phyloP scores from a whole-genome alignment of 768 basidiomycete genomes.

The Auricularia auricula-judae region DNA sequence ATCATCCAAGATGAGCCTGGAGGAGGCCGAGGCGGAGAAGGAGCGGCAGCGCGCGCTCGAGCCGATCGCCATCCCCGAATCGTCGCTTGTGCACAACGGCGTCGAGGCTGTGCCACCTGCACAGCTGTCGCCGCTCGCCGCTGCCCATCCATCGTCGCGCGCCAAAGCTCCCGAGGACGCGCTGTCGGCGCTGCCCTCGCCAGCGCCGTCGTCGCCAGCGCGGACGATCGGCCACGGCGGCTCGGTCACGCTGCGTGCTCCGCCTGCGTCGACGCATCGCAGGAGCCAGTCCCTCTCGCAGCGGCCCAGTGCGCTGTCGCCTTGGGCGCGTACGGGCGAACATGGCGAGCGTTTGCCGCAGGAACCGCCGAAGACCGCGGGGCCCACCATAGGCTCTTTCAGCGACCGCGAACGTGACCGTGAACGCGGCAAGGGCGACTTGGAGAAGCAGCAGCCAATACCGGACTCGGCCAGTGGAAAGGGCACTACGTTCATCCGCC shows the following conservation, averaged over 20 bases:
- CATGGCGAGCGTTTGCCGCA: conserved; percentile 32
- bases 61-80: not conserved
- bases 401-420: conserved; percentile 19
- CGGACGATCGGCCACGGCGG: conserved; percentile 11
- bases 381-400: conserved; percentile 52
- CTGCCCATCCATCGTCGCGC: conserved; percentile 71
- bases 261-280: conserved; percentile 68
- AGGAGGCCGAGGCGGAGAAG: conserved; percentile 8
- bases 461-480: not conserved
- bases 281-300: conserved; percentile 79
- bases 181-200: conserved; percentile 16
- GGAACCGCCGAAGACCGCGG: conserved; percentile 46
- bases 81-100: not conserved
- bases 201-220: conserved; percentile 41
- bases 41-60: not conserved
- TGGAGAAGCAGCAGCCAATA: not conserved
- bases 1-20: conserved; percentile 69
- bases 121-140: conserved; percentile 57
- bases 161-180: conserved; percentile 74
- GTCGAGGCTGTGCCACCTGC: not conserved
- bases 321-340: conserved; percentile 31
- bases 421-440: not conserved
- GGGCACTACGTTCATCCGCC: not conserved
- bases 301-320: conserved; percentile 42
- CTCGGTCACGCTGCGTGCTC: conserved; percentile 32